Base-by-base conservation (phyloP, 2,329 filamentous ascomycete species). In the Cytospora schulzeri region DNA sequence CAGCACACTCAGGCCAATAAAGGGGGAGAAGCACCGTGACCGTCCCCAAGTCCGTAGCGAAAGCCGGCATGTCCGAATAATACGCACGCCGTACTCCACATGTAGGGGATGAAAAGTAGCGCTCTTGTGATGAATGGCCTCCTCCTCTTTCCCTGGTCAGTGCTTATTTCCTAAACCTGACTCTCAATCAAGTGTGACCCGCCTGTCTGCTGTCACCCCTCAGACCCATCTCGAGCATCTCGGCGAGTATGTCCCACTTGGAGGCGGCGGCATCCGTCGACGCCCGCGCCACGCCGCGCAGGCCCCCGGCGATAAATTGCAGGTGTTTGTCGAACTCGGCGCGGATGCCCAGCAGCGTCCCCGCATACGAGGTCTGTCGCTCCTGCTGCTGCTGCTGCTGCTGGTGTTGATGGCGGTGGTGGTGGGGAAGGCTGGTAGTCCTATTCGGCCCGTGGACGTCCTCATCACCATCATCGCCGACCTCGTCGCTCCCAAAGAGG, bases 211-310 rank as follows among this genome's bases (percentile, higher is more conserved):
- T 28, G 19, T 58, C 41, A 45, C 69, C 68, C 57, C 69, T 68
- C 22, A 76, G 68, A 51, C 80, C 78, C 71, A 81, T 81, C 70
- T 93, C 90, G 53, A 96, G 76, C 79, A 90, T 91, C 75, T 96
- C 92, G 0, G 91, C 92, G 66, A 97, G 74, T 66, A 90, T 86
- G 75, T 95, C 91, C 90, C 93, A 94, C 73, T 88, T 86, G 35
- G 84, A 72, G 71, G 82, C 76, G 50, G 80, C 78, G 17, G 76
- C 73, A 62, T 91, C 87, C 31, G 87, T 87, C 56, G 90, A 89
- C 38, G 89, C 90, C 70, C 93, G 84, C 57, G 91, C 88, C 12
- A 95, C 86, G 12, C 90, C 89, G 61, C 89, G 85, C 68, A 97
- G 73, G 0, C 91, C 92, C 57, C 88, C 87, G 2, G 83, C 83